These are phyloP conservation scores for Kluyveromyces aestuarii DNA, from an alignment of 805 yeast species.

Conservation along the genomic window DNA sequence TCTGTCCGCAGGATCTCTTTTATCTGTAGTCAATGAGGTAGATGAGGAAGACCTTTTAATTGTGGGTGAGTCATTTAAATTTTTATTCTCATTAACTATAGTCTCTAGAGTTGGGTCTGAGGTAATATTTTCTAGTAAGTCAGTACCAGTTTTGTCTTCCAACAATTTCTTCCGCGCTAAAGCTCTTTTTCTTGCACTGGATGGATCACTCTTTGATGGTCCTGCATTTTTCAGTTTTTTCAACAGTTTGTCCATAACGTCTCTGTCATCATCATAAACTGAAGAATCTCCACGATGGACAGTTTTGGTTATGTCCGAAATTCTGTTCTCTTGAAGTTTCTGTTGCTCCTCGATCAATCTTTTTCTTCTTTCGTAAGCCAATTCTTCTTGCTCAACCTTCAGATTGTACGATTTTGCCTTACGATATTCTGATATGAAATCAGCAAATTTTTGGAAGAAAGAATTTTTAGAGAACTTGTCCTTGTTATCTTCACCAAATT, in stretches of 20 bases:
- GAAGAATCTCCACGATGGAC: background rate
- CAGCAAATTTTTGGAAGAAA: slow-evolving; percentile 73
- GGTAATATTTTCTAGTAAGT: slow-evolving; percentile 6
- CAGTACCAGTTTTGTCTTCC: slow-evolving; percentile 24
- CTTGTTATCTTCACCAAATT: slow-evolving; percentile 80
- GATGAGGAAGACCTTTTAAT: slow-evolving; percentile 14
- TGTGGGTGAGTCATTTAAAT: background rate
- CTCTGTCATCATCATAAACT: slow-evolving; percentile 22
- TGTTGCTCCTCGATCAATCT: slow-evolving; percentile 35
- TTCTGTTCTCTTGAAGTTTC: slow-evolving; percentile 8
- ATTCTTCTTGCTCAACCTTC: slow-evolving; percentile 72
- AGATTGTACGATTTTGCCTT: slow-evolving; percentile 73
- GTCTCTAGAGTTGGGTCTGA: slow-evolving; percentile 1
- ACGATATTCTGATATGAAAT: slow-evolving; percentile 69
- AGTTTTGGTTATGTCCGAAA: slow-evolving; percentile 4
- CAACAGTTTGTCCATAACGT: slow-evolving; percentile 75
- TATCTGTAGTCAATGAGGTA: background rate
- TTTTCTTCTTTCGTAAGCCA: slow-evolving; percentile 69
- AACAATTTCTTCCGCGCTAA: slow-evolving; percentile 55
- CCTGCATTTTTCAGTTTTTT: slow-evolving; percentile 85
- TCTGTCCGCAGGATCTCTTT: slow-evolving; percentile 30
- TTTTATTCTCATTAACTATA: slow-evolving; percentile 3
- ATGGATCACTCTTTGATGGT: slow-evolving; percentile 64
- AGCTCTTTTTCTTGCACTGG: slow-evolving; percentile 75
- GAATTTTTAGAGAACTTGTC: slow-evolving; percentile 59